phyloP scores from a whole-genome alignment of 371 early-diverging fungal species.

The Rhizopus arrhizus region DNA sequence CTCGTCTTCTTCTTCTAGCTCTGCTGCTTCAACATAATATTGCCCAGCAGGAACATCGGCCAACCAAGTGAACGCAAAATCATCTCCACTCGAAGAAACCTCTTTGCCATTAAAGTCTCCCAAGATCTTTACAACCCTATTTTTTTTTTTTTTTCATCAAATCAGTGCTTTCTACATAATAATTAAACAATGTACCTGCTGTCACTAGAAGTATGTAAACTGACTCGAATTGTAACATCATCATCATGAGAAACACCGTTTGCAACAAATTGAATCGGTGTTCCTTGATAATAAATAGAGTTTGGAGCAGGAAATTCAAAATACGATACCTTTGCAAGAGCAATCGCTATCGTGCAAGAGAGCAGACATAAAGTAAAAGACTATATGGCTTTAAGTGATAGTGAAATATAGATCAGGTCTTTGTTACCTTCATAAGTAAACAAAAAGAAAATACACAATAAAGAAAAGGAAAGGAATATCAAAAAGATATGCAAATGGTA shows the following conservation, averaged over 20 bases:
- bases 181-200: neutral
- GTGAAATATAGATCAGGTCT: neutral
- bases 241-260: conserved; percentile 16
- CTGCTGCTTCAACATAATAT: conserved; percentile 10
- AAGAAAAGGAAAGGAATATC: neutral
- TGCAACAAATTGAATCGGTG: conserved; percentile 1
- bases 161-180: neutral
- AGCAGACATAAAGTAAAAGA: neutral
- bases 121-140: conserved; percentile 8
- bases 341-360: neutral
- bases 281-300: neutral
- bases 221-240: conserved; percentile 14
- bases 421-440: neutral
- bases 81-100: neutral
- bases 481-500: neutral
- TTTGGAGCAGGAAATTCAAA: conserved; percentile 2
- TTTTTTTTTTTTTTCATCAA: neutral
- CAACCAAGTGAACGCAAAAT: conserved; percentile 16
- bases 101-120: neutral
- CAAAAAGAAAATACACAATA: neutral
- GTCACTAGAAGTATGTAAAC: conserved; percentile 8
- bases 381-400: neutral
- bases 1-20: conserved; percentile 17
- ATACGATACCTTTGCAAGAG: conserved; percentile 3
- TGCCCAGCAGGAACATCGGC: conserved; percentile 15